phyloP scores from a whole-genome alignment of 441 rosid genomes.

The Cnidoscolus chayamansa region DNA sequence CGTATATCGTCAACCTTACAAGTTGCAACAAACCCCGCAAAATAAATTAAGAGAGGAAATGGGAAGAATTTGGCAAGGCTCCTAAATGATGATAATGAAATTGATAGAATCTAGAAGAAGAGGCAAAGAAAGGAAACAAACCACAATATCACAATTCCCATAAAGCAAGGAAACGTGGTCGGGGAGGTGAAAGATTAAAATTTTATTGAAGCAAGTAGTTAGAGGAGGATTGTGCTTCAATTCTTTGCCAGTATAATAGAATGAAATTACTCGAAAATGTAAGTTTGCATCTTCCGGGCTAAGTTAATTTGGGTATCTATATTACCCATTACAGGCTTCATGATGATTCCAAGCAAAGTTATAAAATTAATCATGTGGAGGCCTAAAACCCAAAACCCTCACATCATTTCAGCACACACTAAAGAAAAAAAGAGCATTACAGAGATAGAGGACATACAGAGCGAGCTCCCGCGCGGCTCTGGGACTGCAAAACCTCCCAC shows the following conservation, averaged over 20 bases:
- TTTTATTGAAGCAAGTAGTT: neutral
- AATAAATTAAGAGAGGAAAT: neutral
- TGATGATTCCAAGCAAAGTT: neutral
- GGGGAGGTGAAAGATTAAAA: neutral
- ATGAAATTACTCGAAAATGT: neutral
- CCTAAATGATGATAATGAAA: neutral
- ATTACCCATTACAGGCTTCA: neutral
- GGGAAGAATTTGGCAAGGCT: neutral
- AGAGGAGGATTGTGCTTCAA: neutral
- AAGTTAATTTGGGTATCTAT: too few species aligned
- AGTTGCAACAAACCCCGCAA: conserved; percentile 7
- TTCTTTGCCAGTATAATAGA: neutral
- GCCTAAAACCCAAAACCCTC: neutral
- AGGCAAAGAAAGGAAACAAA: neutral
- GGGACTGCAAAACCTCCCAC: conserved; percentile 90
- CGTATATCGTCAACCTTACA: conserved; percentile 62
- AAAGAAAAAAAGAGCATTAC: neutral
- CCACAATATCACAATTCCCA: neutral
- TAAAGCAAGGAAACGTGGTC: neutral
- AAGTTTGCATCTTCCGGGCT: too few species aligned
- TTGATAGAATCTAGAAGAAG: neutral
- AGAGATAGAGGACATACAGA: conserved; percentile 39
- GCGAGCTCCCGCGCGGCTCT: conserved; percentile 97
- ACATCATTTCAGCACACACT: neutral
- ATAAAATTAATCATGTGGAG: neutral